Base-by-base conservation (phyloP, 805 yeast genomes). In the Teunomyces stri region DNA sequence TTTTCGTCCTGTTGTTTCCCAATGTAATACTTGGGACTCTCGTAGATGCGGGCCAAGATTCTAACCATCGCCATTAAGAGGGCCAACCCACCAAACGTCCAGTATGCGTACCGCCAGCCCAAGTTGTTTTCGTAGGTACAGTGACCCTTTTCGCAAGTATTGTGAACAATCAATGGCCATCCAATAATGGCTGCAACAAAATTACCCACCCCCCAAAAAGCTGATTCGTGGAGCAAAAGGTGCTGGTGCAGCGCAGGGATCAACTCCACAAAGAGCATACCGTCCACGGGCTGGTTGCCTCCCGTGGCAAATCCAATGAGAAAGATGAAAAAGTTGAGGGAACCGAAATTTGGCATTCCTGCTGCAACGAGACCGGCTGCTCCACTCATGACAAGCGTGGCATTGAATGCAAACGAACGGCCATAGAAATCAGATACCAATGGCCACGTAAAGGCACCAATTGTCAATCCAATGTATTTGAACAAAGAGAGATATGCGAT, bases 401-500 rank as follows among this genome's bases (percentile, higher is more conserved):
- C 43, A 18, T 40, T 40, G 22, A 40, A 40, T 3, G 43, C 43
- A 40, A 29, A 29, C 13, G 43, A 28, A 29, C 43, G 43, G 22
- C 43, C 43, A 10, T 29, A 40, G 20, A 40, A 40, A n/a, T 40
- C 43, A 13, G 34, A 28, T 3, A 40, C 13, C 27, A 40, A 31
- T 6, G 43, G 43, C 43, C 43, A 40, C 1, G 15, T 10, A 13
- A 22, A 18, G 15, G 43, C 43, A 3, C 43, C 43, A 5, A 40
- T 9, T 11, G 43, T 40, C 20, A 40, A 29, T 5, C 43, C 43
- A 13, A 40, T 15, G 33, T 40, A 40, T 13, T 40, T 40, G 33
- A 40, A 40, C 34, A 40, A 28, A 13, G 43, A 29, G 42, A 49
- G 45, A 28, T 43, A 49, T 12, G 51, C 52, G n/a, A 49, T 49